Evolutionary conservation across 257 asterid species (phyloP), one percentile per base, ranked within the genome.

Genomic region (Capsicum chinense): DNA sequence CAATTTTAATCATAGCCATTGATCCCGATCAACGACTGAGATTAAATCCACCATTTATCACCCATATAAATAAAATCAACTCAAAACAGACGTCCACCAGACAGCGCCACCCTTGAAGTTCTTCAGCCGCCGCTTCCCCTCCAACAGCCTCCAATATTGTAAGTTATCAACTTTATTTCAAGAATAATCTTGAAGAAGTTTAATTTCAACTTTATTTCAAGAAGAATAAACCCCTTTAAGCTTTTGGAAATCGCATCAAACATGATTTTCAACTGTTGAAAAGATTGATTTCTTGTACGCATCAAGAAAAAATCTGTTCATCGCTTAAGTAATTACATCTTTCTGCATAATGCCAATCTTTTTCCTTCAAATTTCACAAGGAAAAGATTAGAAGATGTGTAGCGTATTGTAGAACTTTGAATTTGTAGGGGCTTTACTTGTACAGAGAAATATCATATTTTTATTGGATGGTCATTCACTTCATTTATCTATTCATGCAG

Each of bases 241-340:
- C 99, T 95, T 86, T 90, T 95, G 91, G 98, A 95, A 85, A 95
- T 93, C 80, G 97, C 26, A n/a, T 79, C 68, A 37, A 57, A 3
- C n/a, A 4, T 79, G 21, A 37, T 56, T 79, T 79, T 58, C 37
- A 57, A 19, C 16, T 9, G 26, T 26, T 26, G 44, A 11, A 26
- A 64, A 64, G 9, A 64, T 64, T 26, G 70, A 64, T 64, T 64
- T 64, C 44, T 11, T 64, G 15, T 64, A 64, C 17, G 2, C 17
- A 64, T 64, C 12, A 17, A 26, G 8, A 64, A 10, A 63, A 64
- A 44, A 64, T 63, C 0, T 64, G 42, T 64, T 64, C 11, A 26
- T 64, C 44, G 10, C 70, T 64, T 21, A 64, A 10, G 70, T 42
- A 64, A 21, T 21, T 63, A 21, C 69, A 63, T 64, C 70, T 64